Conservation (phyloP, 176 grass and related monocot species). For the Carex cristatella region DNA sequence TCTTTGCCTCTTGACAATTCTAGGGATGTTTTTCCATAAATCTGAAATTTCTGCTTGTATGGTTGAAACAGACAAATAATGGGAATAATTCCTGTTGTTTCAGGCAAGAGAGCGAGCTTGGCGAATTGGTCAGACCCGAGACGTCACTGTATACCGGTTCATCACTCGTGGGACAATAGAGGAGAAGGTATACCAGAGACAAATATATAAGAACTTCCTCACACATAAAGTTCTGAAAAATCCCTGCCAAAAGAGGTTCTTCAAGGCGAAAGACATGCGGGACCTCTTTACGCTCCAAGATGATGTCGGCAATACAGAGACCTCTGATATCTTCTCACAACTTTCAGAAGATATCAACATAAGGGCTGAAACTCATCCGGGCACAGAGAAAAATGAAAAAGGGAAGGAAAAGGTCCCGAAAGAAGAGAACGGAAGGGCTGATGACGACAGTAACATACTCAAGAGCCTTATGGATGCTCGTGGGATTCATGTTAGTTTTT, state of each 20-base stretch:
- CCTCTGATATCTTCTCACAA: slow-evolving; percentile 78
- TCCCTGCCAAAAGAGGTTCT: slow-evolving; percentile 82
- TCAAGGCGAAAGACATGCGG: slow-evolving; percentile 94
- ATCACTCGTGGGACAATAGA: slow-evolving; percentile 94
- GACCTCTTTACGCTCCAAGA: slow-evolving; percentile 86
- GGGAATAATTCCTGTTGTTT: not conserved
- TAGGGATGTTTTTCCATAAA: not conserved
- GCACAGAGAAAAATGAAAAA: slow-evolving; percentile 16
- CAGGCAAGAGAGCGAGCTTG: slow-evolving; percentile 96
- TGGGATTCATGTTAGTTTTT: slow-evolving; percentile 77
- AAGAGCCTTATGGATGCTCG: slow-evolving; percentile 68
- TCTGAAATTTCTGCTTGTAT: slow-evolving; percentile 4
- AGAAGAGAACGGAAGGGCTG: slow-evolving; percentile 24
- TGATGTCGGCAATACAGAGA: slow-evolving; percentile 55
- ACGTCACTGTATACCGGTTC: slow-evolving; percentile 80
- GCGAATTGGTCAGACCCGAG: slow-evolving; percentile 81
- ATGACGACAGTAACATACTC: slow-evolving; percentile 66
- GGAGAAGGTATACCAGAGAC: slow-evolving; percentile 90
- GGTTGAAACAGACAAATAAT: slow-evolving; percentile 25
- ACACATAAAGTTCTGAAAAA: slow-evolving; percentile 92
- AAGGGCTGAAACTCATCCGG: slow-evolving; percentile 22
- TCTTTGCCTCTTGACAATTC: not conserved
- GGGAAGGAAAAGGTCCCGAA: slow-evolving; percentile 25
- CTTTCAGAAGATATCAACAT: slow-evolving; percentile 64
- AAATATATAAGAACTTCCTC: slow-evolving; percentile 95